A percentile compares a stretch with the other conserved stretches of the same genome.
Evolutionary conservation across 2,329 filamentous ascomycete species (phyloP).

Genomic region (Teratosphaeria epicoccoides): DNA sequence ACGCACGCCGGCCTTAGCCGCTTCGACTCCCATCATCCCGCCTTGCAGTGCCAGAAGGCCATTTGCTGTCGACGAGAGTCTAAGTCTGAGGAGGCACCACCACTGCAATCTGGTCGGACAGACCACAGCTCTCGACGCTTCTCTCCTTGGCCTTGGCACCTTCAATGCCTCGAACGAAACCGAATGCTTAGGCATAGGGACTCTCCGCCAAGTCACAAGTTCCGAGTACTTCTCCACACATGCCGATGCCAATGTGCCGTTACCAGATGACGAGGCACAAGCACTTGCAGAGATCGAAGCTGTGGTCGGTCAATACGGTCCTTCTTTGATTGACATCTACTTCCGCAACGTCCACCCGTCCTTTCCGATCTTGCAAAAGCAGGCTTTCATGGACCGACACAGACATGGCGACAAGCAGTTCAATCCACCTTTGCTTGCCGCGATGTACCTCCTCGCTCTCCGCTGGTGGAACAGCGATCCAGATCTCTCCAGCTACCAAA

Average conservation of each 20-base stretch:
- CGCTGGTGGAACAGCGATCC: slow-evolving; percentile 78
- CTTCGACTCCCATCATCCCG: slow-evolving; percentile 5
- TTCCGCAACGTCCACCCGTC: slow-evolving; percentile 70
- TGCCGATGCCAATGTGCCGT: slow-evolving; percentile 61
- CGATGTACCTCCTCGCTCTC: slow-evolving; percentile 73
- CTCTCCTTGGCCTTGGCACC: slow-evolving; percentile 68
- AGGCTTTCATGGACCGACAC: slow-evolving; percentile 69
- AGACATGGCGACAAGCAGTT: slow-evolving; percentile 61
- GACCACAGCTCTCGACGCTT: slow-evolving; percentile 73
- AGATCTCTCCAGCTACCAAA: slow-evolving; percentile 51
- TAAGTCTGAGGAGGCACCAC: slow-evolving; percentile 66
- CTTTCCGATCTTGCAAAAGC: slow-evolving; percentile 74
- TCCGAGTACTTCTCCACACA: slow-evolving; percentile 71
- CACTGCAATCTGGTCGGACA: slow-evolving; percentile 76
- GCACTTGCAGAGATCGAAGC: slow-evolving; percentile 64
- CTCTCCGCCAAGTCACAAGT: slow-evolving; percentile 63
- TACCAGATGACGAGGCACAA: slow-evolving; percentile 58
- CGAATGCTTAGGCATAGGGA: slow-evolving; percentile 47
- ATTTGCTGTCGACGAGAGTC: slow-evolving; percentile 34
- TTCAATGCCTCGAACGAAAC: slow-evolving; percentile 78
- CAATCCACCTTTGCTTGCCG: slow-evolving; percentile 64
- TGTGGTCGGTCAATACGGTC: slow-evolving; percentile 66
- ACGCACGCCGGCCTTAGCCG: slow-evolving; percentile 1
- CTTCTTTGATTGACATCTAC: slow-evolving; percentile 66
- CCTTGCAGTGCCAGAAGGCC: slow-evolving; percentile 15